These are phyloP conservation scores for Irpex sp. DNA, from an alignment of 1,284 basidiomycete species.

Conservation along the genomic window DNA sequence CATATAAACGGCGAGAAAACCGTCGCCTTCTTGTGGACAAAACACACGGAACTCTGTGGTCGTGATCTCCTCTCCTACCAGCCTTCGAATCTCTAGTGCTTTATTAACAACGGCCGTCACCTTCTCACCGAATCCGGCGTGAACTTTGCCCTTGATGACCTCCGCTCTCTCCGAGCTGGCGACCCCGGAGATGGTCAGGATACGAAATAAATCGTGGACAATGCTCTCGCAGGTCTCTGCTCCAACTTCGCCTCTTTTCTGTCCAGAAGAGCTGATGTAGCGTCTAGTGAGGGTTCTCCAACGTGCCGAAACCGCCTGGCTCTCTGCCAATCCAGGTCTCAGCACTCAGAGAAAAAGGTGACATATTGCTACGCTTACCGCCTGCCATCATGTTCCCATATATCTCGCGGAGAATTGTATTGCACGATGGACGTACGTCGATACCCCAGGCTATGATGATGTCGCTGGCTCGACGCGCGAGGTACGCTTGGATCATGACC, in stretches of 20 bases:
- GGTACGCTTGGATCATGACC: conserved; percentile 45
- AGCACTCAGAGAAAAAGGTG: background rate
- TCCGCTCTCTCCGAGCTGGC: background rate
- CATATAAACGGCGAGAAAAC: background rate
- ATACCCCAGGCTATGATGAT: conserved; percentile 49
- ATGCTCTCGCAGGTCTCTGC: background rate
- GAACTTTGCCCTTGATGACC: background rate
- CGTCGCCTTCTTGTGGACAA: background rate
- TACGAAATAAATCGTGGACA: background rate
- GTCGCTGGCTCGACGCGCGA: conserved; percentile 39
- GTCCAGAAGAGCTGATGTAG: background rate
- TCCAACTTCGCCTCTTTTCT: background rate
- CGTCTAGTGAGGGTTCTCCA: conserved; percentile 6
- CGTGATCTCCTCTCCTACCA: background rate
- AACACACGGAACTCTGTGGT: background rate
- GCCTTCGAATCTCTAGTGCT: background rate
- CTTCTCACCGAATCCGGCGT: background rate
- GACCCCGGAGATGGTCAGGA: background rate
- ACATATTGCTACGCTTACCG: conserved; percentile 31
- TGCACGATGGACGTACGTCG: conserved; percentile 35
- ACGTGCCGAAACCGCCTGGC: conserved; percentile 7
- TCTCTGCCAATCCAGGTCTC: background rate
- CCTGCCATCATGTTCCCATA: conserved; percentile 41
- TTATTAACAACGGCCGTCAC: background rate
- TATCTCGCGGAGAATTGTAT: conserved; percentile 37